Evolutionary conservation across 1,284 basidiomycete genomes (phyloP).

Genomic region (Tremellales sp.): DNA sequence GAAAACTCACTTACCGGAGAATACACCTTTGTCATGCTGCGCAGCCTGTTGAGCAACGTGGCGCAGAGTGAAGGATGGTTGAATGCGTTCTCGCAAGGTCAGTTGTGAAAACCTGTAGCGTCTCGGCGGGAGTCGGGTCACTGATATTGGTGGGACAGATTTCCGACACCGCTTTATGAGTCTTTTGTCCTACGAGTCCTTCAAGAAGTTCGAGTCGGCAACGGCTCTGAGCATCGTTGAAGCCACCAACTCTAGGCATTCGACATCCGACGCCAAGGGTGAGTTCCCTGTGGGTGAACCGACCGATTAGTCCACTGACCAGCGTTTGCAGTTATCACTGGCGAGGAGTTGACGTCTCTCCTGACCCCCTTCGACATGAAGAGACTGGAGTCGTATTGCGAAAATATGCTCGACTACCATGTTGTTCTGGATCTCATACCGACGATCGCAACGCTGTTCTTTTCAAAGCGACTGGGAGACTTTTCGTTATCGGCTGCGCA

Average conservation of each 20-base stretch:
- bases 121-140: not conserved
- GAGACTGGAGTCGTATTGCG: conserved; percentile 89
- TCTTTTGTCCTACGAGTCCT: conserved; percentile 80
- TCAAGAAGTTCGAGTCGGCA: conserved; percentile 86
- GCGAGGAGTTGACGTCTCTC: conserved; percentile 67
- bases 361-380: conserved; percentile 94
- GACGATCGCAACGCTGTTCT: conserved; percentile 73
- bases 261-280: conserved; percentile 30
- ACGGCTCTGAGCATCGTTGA: conserved; percentile 85
- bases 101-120: conserved; percentile 20
- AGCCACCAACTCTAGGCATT: conserved; percentile 60
- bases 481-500: conserved; percentile 75
- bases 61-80: conserved; percentile 67
- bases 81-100: conserved; percentile 82
- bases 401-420: conserved; percentile 95
- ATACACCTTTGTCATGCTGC: conserved; percentile 92
- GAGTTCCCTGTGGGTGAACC: conserved; percentile 9
- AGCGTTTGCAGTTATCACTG: conserved; percentile 52
- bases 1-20: conserved; percentile 94
- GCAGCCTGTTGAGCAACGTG: conserved; percentile 60
- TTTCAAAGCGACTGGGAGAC: conserved; percentile 63
- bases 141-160: conserved; percentile 54
- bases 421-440: conserved; percentile 92
- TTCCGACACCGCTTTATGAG: conserved; percentile 88
- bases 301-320: not conserved